These are phyloP conservation scores for Trypanosoma vivax DNA, from an alignment of 208 protist species.

Conservation along the genomic window DNA sequence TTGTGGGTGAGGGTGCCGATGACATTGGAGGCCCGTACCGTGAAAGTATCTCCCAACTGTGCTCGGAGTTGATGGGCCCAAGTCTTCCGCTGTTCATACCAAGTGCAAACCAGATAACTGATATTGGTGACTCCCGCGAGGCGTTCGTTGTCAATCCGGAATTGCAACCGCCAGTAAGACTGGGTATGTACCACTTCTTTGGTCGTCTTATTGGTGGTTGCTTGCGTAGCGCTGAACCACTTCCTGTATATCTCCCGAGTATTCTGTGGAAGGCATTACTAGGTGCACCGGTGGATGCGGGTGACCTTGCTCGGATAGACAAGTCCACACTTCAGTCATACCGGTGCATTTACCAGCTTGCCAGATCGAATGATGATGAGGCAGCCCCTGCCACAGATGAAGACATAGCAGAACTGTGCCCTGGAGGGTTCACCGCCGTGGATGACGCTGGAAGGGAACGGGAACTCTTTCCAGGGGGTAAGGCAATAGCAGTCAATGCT, in stretches of 20 bases:
- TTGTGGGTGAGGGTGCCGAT: constrained; percentile 88
- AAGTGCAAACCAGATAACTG: constrained; percentile 61
- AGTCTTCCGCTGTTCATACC: constrained; percentile 82
- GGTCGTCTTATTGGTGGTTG: constrained; percentile 92
- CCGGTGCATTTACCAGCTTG: constrained; percentile 37
- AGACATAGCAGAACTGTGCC: constrained; percentile 47
- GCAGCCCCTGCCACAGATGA: constrained; percentile 16
- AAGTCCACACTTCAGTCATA: constrained; percentile 43
- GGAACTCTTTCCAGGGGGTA: constrained; percentile 38
- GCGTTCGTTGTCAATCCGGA: constrained; percentile 67
- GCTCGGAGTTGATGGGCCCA: constrained; percentile 82
- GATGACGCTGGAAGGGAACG: constrained; percentile 43
- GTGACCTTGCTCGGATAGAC: constrained; percentile 62
- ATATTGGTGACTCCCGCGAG: constrained; percentile 76
- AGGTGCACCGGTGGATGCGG: constrained; percentile 33
- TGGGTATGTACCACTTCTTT: constrained; percentile 88
- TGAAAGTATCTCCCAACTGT: constrained; percentile 87
- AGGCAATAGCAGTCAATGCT: constrained; percentile 33
- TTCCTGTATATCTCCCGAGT: constrained; percentile 89
- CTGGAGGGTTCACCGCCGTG: constrained; percentile 59
- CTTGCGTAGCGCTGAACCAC: constrained; percentile 84
- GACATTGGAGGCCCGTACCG: constrained; percentile 92
- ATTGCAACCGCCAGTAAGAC: constrained; percentile 27
- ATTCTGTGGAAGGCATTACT: constrained; percentile 90
- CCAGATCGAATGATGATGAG: constrained; percentile 4